Base-by-base conservation (phyloP, 179 eudicot species). In the Drosera spatulata region DNA sequence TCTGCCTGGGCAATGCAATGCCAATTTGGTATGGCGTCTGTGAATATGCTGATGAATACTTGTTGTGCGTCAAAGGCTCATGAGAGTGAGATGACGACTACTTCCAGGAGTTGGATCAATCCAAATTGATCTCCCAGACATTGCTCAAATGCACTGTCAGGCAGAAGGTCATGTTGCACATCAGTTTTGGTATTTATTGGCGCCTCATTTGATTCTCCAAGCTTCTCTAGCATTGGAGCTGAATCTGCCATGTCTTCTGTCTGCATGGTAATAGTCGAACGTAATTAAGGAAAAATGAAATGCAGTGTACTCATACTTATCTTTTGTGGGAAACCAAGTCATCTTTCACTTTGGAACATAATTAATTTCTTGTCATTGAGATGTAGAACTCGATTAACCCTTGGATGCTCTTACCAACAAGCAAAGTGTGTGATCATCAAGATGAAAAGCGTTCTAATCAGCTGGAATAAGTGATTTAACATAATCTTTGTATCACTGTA, bases 11-110 rank as follows among this genome's bases (percentile, higher is more conserved):
- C 6, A 4, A 56, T 66, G 66, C 85, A 82, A 50, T 71, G 81
- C 93, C 88, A 82, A 43, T 73, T 5, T 2, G 90, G 95, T 50
- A 66, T 65, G 0, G 95, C 79, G 49, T 89, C 91, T 1, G 97
- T 80, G 63, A 89, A 82, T 7, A 86, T 71, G 9, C 77, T 82
- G 51, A 89, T 80, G 71, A 89, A 86, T n/a, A 83, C 68, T 57
- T 86, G 91, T 61, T 89, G 97, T 1, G 97, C 91, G 46, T 87
- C 95, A 42, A 89, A 86, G 42, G 79, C 71, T 82, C 91, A 82
- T 0, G 87, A 77, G 0, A 83, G 12, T 0, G 95, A 88, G 0
- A 86, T 77, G 0, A 88, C 68, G 1, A 69, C 10, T 10, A 72
- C 79, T 45, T 89, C 88, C 3, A 86, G 5, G 2, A 83, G 61